phyloP scores from a whole-genome alignment of 306 rosid genomes.

The Inga laurina region DNA sequence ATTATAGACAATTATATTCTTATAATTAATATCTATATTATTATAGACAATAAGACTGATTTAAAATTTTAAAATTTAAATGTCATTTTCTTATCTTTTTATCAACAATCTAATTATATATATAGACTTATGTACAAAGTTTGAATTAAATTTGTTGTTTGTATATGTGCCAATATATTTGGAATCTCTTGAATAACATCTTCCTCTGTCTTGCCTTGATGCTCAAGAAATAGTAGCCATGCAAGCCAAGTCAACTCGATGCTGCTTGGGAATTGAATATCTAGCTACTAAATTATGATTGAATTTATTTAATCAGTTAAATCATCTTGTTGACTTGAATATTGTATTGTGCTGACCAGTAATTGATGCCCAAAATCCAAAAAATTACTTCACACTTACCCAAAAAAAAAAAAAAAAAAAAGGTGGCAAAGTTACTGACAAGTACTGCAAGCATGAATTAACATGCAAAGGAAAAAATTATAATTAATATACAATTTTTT shows the following conservation, averaged over 20 bases:
- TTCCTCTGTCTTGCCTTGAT: background rate
- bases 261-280: background rate
- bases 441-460: background rate
- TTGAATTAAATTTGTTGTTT: background rate
- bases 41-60: no score
- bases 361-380: background rate
- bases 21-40: no score
- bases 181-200: background rate
- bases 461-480: no score
- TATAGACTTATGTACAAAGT: background rate
- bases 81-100: no score
- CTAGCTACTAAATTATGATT: background rate
- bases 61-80: no score
- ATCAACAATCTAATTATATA: background rate
- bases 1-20: no score
- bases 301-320: background rate
- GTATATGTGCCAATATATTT: background rate
- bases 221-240: background rate
- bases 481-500: no score
- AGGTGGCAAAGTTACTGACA: background rate
- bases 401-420: background rate
- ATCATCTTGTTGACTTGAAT: background rate
- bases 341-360: background rate
- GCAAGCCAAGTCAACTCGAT: background rate
- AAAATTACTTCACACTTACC: background rate